Base-by-base conservation (phyloP, 2,329 filamentous ascomycete genomes). In the Alternaria consortialis region DNA sequence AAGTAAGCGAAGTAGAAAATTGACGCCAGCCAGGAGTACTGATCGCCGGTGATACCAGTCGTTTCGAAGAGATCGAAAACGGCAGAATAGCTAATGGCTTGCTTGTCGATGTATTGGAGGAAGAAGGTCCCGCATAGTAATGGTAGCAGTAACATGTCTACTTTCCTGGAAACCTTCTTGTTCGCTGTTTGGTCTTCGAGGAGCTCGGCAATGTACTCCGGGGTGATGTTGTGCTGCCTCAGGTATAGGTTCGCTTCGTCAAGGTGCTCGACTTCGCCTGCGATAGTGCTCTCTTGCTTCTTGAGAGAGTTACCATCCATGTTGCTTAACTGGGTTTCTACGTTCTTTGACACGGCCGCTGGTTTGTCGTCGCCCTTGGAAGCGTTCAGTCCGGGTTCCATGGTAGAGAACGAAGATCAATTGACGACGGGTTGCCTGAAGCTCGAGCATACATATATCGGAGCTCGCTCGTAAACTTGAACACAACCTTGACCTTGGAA, bases 71-170 rank as follows among this genome's bases (percentile, higher is more conserved):
- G 76, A 48, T 87, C 86, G 60, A 87, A 87, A 0, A 87, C 84
- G 2, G 85, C 84, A 0, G 83, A 81, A 68, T 87, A 87, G 0
- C 81, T 80, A 5, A 87, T 74, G 0, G 84, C 83, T 62, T 84
- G 81, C 73, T 87, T 88, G 72, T 87, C 85, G 66, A 86, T 84
- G 61, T 84, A 86, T 63, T 87, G 85, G 6, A 87, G 75, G 3
- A 83, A 73, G 48, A 82, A 85, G 0, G 83, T 85, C 1, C 81
- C 80, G 37, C 80, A 80, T 3, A 88, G 80, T 6, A 87, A 76
- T 0, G 85, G 86, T 62, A 87, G 78, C 8, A 87, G 66, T 0
- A 81, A 69, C 58, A 81, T 75, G 59, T 87, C 85, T 44, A 87
- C 82, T 56, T 82, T 84, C 15, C 80, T 77, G 27, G 80, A 74